Base-by-base conservation (phyloP, 805 yeast genomes). In the Saccharomycopsis microspora region DNA sequence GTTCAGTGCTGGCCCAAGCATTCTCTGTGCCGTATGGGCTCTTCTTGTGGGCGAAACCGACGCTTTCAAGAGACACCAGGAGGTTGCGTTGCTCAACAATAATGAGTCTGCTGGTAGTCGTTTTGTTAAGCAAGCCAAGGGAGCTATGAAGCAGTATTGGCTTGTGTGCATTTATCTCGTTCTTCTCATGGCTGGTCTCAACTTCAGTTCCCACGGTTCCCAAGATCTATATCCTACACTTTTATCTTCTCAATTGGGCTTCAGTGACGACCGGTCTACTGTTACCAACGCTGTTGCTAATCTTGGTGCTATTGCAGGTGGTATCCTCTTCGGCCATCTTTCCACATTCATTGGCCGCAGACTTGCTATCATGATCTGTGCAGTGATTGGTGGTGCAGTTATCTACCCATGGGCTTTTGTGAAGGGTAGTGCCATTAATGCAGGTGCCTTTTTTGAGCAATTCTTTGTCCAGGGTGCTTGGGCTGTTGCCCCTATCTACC, bases 221-320 rank as follows among this genome's bases (percentile, higher is more conserved):
- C 88, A 82, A 63, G 89, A 82, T 60, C 64, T 82, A 57, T 79
- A 72, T 62, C 85, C 87, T 35, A 78, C 85, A 1, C 66, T 78
- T 65, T 64, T 82, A 43, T 66, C 68, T 30, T 68, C 67, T 30
- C 86, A 82, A 59, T 66, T 75, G 32, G 66, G 60, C 6, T 69
- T 71, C 53, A 58, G 71, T 30, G 55, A 60, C 4, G 64, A 82
- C 58, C 64, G 68, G 19, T 61, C 71, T 34, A 80, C 87, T 0
- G 80, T 78, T 19, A 76, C 80, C 42, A 75, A 75, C 65, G 69
- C 71, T 11, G 78, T 81, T 10, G 76, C 80, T 7, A 82, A 80
- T 56, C 51, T 81, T 11, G 88, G 88, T 42, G 88, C 85, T 8
- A 66, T 81, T 49, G 56, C 64, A 39, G 89, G 89, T 41, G 87